A percentile compares a stretch with the other conserved stretches of the same genome.
Conservation (phyloP, 2,329 filamentous ascomycete species). For the Fusarium bulbicola region DNA sequence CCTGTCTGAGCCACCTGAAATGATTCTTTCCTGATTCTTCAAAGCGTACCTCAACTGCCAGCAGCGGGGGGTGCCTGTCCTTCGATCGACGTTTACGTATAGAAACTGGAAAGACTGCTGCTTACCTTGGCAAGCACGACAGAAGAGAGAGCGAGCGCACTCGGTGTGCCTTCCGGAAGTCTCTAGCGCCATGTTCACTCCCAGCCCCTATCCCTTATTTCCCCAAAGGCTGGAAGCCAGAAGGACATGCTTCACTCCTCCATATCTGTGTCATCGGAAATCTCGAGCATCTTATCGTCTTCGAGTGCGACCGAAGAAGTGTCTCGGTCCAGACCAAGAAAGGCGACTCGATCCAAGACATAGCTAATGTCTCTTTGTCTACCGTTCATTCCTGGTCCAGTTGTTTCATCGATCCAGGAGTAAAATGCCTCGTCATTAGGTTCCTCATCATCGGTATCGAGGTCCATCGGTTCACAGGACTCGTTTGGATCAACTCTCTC, state of each 20-base stretch:
- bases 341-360: neutral
- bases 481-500: neutral
- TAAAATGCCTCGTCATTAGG: neutral
- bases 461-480: neutral
- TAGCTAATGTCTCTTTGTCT: neutral
- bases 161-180: neutral
- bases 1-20: neutral
- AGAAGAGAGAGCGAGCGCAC: neutral
- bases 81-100: neutral
- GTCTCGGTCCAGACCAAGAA: neutral
- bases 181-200: neutral
- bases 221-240: neutral
- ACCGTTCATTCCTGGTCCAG: neutral
- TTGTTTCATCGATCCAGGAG: neutral
- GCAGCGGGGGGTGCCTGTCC: neutral
- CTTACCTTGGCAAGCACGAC: neutral
- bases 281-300: neutral
- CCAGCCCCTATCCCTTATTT: neutral
- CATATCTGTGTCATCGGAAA: constrained; percentile 1
- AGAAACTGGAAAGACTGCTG: neutral
- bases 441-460: neutral
- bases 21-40: neutral
- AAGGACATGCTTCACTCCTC: neutral
- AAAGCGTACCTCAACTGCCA: neutral
- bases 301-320: neutral